Percentiles rank a stretch among this genome's conserved stretches.
These are phyloP conservation scores for Anthoceros angustus DNA, from an alignment of 225 moss, liverwort and hornwort genomes.

Conservation along the genomic window DNA sequence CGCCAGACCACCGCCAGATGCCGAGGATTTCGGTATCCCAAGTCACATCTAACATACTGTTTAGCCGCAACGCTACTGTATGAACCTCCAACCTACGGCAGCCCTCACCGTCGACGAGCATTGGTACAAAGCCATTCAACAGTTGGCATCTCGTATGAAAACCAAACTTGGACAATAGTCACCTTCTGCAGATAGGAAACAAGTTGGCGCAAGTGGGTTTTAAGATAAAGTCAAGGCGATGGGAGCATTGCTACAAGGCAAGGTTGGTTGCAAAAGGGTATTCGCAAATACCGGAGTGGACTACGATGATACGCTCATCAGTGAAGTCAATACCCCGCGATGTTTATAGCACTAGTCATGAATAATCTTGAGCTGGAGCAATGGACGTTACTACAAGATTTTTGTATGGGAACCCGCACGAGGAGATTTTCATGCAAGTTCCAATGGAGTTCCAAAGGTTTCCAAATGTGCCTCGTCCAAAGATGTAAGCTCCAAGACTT, in stretches of 20 bases:
- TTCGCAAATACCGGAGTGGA: background rate
- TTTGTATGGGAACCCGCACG: background rate
- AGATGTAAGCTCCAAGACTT: background rate
- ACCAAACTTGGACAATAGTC: background rate
- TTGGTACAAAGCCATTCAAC: background rate
- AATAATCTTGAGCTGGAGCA: background rate
- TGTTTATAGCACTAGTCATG: background rate
- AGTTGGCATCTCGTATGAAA: background rate
- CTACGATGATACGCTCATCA: background rate
- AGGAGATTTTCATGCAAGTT: background rate
- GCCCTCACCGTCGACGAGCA: background rate
- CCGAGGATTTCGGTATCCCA: background rate
- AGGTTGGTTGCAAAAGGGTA: slow-evolving; percentile 7
- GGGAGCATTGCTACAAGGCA: slow-evolving; percentile 4
- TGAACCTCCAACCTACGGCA: background rate
- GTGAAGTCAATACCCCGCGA: background rate
- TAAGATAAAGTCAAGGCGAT: slow-evolving; percentile 6
- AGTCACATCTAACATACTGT: background rate
- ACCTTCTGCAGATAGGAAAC: background rate
- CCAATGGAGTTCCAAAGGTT: background rate
- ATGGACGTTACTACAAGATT: background rate
- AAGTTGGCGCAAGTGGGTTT: slow-evolving; percentile 7
- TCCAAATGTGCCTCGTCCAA: background rate
- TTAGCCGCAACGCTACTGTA: background rate
- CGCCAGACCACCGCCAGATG: too few species aligned